phyloP scores from a whole-genome alignment of 2,329 filamentous ascomycete genomes.

The Dothideomycetidae sp. region DNA sequence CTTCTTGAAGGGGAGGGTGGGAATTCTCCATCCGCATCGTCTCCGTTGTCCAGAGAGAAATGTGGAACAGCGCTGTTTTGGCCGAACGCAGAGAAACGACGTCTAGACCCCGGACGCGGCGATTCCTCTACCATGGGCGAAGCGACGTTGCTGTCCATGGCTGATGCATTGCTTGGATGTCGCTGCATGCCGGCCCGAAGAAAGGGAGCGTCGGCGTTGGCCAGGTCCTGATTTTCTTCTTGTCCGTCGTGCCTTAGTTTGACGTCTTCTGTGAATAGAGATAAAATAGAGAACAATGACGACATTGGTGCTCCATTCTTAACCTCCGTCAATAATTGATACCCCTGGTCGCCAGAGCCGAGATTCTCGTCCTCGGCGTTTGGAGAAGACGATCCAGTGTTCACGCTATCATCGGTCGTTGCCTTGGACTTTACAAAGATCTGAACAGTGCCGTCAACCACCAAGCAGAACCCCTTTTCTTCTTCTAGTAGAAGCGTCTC shows the following conservation, averaged over 20 bases:
- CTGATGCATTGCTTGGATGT: slow-evolving; percentile 5
- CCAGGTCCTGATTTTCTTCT: slow-evolving; percentile 33
- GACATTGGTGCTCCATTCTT: slow-evolving; percentile 98
- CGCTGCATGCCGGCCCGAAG: slow-evolving; percentile 5
- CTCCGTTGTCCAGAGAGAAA: slow-evolving; percentile 48
- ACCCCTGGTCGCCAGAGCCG: slow-evolving; percentile 56
- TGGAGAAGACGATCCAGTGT: slow-evolving; percentile 29
- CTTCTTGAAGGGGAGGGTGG: slow-evolving; percentile 2
- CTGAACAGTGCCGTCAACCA: slow-evolving; percentile 90
- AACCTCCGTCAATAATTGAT: slow-evolving; percentile 90
- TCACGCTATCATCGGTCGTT: slow-evolving; percentile 34
- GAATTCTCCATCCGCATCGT: slow-evolving; percentile 11
- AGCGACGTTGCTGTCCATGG: background rate
- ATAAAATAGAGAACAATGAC: slow-evolving; percentile 92
- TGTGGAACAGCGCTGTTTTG: slow-evolving; percentile 44
- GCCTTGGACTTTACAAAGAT: slow-evolving; percentile 99
- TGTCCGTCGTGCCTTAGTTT: slow-evolving; percentile 56
- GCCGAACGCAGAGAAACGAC: slow-evolving; percentile 7
- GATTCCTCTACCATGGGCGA: slow-evolving; percentile 5
- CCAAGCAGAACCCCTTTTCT: slow-evolving; percentile 93
- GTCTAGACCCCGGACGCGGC: slow-evolving; percentile 15
- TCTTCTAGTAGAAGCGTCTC: slow-evolving; percentile 93
- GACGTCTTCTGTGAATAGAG: slow-evolving; percentile 90
- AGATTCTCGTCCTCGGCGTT: slow-evolving; percentile 29
- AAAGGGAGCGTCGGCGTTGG: slow-evolving; percentile 2